phyloP scores from a whole-genome alignment of 2,329 filamentous ascomycete species.

The Mycocentrospora acerina region DNA sequence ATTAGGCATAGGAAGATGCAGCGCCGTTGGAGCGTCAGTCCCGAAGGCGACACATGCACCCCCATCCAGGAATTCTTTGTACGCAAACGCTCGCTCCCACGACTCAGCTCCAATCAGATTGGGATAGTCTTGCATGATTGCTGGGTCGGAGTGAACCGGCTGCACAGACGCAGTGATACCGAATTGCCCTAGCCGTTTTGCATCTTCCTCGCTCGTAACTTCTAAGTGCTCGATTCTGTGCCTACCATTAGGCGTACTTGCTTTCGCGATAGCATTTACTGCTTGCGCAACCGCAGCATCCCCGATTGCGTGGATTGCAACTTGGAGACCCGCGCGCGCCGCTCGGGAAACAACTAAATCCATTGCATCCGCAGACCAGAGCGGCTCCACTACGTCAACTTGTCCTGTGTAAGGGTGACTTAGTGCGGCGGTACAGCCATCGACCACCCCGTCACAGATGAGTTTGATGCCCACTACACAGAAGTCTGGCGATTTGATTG shows the following conservation, averaged over 20 bases:
- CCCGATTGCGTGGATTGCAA: constrained; percentile 64
- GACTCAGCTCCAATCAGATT: constrained; percentile 53
- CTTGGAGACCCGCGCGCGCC: constrained; percentile 55
- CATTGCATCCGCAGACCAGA: constrained; percentile 10
- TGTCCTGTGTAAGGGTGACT: constrained; percentile 53
- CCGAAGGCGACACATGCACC: constrained; percentile 57
- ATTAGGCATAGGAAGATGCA: constrained; percentile 54
- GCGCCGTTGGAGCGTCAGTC: constrained; percentile 59
- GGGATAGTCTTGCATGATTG: constrained; percentile 60
- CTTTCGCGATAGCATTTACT: constrained; percentile 49
- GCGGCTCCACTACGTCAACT: constrained; percentile 4
- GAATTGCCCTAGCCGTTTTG: constrained; percentile 53
- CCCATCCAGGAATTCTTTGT: constrained; percentile 55
- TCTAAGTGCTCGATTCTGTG: constrained; percentile 65
- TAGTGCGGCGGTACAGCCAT: constrained; percentile 62
- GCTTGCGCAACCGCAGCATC: constrained; percentile 57
- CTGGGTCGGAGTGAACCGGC: constrained; percentile 82
- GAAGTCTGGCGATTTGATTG: constrained; percentile 44
- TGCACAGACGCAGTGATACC: constrained; percentile 82
- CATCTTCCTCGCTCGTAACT: constrained; percentile 49
- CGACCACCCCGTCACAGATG: constrained; percentile 62
- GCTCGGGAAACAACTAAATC: constrained; percentile 38
- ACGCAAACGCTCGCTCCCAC: constrained; percentile 60
- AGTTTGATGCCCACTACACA: constrained; percentile 61
- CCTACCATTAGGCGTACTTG: constrained; percentile 32